Evolutionary conservation across 306 rosid species (phyloP).

Genomic region (Quercus engelmannii): DNA sequence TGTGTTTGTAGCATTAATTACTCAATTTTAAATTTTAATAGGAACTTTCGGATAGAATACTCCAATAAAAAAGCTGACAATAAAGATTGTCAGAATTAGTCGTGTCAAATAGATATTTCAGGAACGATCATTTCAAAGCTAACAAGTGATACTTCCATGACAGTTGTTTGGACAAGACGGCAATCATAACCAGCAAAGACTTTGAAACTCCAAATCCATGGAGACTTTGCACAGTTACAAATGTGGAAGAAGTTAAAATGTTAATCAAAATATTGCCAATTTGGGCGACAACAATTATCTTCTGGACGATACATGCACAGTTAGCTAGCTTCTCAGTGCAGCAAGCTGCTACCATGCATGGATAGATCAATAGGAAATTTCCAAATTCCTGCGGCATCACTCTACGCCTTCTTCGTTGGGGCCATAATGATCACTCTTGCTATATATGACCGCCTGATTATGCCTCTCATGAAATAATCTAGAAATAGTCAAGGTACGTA

Average conservation of each 20-base stretch:
- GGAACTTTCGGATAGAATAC: no score
- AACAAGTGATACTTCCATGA: not conserved
- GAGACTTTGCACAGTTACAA: slow-evolving; percentile 7
- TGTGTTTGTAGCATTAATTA: no score
- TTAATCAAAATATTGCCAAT: not conserved
- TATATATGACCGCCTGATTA: not conserved
- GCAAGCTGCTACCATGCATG: not conserved
- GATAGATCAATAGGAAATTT: not conserved
- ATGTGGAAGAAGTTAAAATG: slow-evolving; percentile 14
- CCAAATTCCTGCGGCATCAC: not conserved
- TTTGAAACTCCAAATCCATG: not conserved
- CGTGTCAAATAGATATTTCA: no score
- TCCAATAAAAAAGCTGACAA: no score
- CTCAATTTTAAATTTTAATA: no score
- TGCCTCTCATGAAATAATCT: not conserved
- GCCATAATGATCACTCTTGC: not conserved
- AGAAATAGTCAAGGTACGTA: not conserved
- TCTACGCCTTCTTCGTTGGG: not conserved
- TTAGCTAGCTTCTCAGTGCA: not conserved
- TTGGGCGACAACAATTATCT: not conserved
- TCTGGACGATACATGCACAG: not conserved
- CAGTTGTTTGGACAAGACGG: not conserved
- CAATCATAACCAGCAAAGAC: not conserved
- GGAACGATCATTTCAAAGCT: no score
- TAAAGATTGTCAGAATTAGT: no score